Evolutionary conservation across 2,329 filamentous ascomycete species (phyloP).

Genomic region (Apiospora aurea): DNA sequence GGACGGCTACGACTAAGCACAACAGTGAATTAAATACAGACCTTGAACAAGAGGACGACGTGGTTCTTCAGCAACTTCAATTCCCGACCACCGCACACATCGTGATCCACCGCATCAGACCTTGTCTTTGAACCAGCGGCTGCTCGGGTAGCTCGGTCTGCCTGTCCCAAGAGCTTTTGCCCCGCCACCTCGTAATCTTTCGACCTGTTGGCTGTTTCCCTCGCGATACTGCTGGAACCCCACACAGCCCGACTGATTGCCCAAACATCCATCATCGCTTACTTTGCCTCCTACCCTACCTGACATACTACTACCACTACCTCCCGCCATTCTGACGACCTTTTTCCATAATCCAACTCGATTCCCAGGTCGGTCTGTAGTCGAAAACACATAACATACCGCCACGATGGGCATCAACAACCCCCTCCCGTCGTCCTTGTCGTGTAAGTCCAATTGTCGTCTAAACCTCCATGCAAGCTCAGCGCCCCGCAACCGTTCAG

Average conservation of each 20-base stretch:
- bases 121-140: background rate
- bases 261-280: slow-evolving; percentile 8
- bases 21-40: background rate
- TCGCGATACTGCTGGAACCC: background rate
- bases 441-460: slow-evolving; percentile 60
- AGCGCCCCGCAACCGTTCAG: slow-evolving; percentile 28
- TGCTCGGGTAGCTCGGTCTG: slow-evolving; percentile 18
- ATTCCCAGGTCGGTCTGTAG: background rate
- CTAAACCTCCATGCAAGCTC: slow-evolving; percentile 30
- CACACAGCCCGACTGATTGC: background rate
- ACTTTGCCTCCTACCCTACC: background rate
- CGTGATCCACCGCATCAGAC: background rate
- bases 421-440: slow-evolving; percentile 70
- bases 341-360: background rate
- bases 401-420: slow-evolving; percentile 69
- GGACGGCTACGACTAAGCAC: background rate
- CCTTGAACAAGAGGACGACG: background rate
- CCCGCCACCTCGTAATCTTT: background rate
- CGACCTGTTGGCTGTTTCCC: slow-evolving; percentile 5
- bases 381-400: slow-evolving; percentile 16
- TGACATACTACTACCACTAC: background rate
- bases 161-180: background rate
- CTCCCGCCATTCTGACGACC: background rate
- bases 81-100: background rate
- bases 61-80: background rate